phyloP scores from a whole-genome alignment of 768 basidiomycete species.

The Tricholoma furcatifolium region DNA sequence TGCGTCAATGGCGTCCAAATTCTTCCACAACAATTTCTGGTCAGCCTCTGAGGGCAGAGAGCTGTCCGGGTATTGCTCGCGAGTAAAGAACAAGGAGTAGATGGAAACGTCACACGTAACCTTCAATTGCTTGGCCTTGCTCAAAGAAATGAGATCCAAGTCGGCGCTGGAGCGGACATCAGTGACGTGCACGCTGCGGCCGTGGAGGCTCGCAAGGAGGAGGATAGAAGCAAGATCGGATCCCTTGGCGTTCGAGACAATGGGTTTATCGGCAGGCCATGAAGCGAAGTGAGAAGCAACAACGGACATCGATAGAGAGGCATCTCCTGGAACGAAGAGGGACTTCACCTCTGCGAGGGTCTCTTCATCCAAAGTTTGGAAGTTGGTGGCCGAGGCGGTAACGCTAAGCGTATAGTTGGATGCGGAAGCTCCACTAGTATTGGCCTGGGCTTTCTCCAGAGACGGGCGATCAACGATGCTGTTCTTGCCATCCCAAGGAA shows the following conservation, averaged over 20 bases:
- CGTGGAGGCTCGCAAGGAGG: conserved; percentile 90
- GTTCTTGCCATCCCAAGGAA: conserved; percentile 64
- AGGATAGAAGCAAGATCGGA: conserved; percentile 92
- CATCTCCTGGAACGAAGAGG: conserved; percentile 71
- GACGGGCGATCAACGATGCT: conserved; percentile 65
- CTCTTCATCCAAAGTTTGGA: conserved; percentile 66
- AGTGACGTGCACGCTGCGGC: conserved; percentile 85
- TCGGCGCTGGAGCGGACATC: conserved; percentile 88
- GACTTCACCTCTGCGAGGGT: conserved; percentile 78
- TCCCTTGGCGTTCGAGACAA: conserved; percentile 90
- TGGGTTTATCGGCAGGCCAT: conserved; percentile 91
- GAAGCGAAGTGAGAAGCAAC: conserved; percentile 86
- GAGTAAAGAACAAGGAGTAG: conserved; percentile 86
- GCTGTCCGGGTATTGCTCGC: conserved; percentile 65
- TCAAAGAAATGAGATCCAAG: conserved; percentile 84
- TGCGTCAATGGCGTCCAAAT: conserved; percentile 79
- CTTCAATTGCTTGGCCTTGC: conserved; percentile 90
- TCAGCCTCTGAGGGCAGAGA: conserved; percentile 73
- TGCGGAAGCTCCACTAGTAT: conserved; percentile 62
- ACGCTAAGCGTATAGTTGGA: conserved; percentile 89
- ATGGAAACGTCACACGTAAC: conserved; percentile 97
- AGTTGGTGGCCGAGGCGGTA: conserved; percentile 70
- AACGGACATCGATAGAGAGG: conserved; percentile 60
- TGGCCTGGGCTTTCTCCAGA: conserved; percentile 68
- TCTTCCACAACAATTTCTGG: conserved; percentile 83